phyloP scores from a whole-genome alignment of 495 filamentous ascomycete species.

The Aspergillus bridgeri region DNA sequence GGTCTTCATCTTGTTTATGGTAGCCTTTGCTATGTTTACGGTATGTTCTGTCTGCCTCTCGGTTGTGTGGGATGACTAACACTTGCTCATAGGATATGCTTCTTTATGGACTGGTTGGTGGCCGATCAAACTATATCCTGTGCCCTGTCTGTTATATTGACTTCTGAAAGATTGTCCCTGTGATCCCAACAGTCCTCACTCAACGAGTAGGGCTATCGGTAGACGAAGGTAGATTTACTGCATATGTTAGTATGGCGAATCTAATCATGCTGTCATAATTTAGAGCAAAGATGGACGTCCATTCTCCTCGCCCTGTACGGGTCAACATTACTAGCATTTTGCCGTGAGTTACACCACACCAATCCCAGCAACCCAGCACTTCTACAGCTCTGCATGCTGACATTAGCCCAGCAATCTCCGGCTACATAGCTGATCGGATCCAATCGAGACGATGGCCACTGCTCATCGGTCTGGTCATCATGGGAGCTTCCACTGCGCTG shows the following conservation, averaged over 20 bases:
- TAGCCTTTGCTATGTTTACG: conserved; percentile 6
- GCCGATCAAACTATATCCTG: neutral
- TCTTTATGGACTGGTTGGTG: conserved; percentile 61
- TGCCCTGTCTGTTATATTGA: neutral
- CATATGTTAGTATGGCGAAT: neutral
- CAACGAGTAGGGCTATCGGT: conserved; percentile 53
- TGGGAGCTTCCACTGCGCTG: conserved; percentile 65
- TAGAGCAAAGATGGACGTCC: neutral
- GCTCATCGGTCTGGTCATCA: conserved; percentile 62
- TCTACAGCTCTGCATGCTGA: neutral
- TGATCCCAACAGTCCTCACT: conserved; percentile 71
- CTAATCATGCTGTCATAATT: conserved; percentile 29
- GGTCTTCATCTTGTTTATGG: conserved; percentile 6
- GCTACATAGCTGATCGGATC: conserved; percentile 57
- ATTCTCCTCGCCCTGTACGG: neutral
- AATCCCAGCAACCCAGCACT: neutral
- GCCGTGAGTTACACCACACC: conserved; percentile 29
- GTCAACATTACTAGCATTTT: neutral
- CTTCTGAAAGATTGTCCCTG: conserved; percentile 59
- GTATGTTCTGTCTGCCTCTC: neutral
- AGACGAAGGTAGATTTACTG: conserved; percentile 38
- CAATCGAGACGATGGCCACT: conserved; percentile 64
- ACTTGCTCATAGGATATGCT: conserved; percentile 60
- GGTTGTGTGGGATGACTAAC: neutral
- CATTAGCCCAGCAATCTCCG: conserved; percentile 27